A percentile compares a stretch with the other conserved stretches of the same genome.
Evolutionary conservation across 495 filamentous ascomycete genomes (phyloP).

Genomic region (Aspergillus bertholletiae): DNA sequence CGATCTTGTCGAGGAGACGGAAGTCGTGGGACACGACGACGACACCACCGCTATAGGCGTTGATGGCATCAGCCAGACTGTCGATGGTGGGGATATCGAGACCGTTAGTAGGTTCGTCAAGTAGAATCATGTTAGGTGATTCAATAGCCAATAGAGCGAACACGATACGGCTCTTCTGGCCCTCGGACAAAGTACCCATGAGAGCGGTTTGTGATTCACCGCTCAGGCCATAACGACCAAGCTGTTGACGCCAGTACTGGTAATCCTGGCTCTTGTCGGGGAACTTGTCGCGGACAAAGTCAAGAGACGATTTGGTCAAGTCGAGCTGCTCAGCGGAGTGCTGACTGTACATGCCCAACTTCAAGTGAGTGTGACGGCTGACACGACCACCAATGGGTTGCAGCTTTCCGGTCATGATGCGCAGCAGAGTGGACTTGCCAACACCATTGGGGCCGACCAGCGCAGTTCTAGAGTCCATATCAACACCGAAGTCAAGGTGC

Average conservation of each 20-base stretch:
- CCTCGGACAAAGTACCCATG: constrained; percentile 96
- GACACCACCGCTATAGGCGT: constrained; percentile 91
- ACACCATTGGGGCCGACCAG: constrained; percentile 99
- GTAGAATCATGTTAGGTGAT: constrained; percentile 92
- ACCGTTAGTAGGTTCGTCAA: constrained; percentile 99
- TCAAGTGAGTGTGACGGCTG: constrained; percentile 92
- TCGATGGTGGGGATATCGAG: constrained; percentile 99
- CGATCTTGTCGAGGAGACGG: constrained; percentile 97
- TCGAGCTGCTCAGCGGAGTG: constrained; percentile 98
- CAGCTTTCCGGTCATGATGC: constrained; percentile 95
- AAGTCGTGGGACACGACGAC: constrained; percentile 99
- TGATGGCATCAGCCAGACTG: constrained; percentile 95
- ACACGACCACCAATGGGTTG: constrained; percentile 80
- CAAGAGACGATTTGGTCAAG: constrained; percentile 92
- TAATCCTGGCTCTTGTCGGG: constrained; percentile 85
- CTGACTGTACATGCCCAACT: constrained; percentile 95
- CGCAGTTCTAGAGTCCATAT: constrained; percentile 98
- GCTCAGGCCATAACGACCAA: constrained; percentile 86
- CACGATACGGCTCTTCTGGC: constrained; percentile 95
- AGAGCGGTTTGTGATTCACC: constrained; percentile 93
- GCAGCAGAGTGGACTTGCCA: constrained; percentile 96
- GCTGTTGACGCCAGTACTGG: constrained; percentile 98
- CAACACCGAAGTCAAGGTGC: constrained; percentile 94
- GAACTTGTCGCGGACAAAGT: constrained; percentile 98
- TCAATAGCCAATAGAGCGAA: constrained; percentile 97